phyloP scores from a whole-genome alignment of 2,329 filamentous ascomycete genomes.

The Trichothecium roseum region DNA sequence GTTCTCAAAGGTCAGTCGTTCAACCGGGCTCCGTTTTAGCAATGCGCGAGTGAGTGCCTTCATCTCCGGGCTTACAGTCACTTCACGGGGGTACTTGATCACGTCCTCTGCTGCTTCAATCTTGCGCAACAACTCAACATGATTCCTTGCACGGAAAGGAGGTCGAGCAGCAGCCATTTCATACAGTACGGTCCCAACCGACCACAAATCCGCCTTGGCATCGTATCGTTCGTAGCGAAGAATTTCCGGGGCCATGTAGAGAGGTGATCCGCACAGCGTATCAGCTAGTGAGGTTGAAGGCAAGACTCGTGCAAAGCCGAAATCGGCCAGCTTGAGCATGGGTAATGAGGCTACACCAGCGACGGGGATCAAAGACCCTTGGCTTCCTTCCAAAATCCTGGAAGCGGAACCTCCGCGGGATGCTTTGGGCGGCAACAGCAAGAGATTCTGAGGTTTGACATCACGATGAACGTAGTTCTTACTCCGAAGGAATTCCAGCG shows the following conservation, averaged over 20 bases:
- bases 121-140: constrained; percentile 84
- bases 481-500: constrained; percentile 75
- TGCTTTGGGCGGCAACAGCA: constrained; percentile 72
- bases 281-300: constrained; percentile 88
- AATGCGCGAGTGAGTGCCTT: constrained; percentile 72
- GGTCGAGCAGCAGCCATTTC: constrained; percentile 90
- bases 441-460: constrained; percentile 92
- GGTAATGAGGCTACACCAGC: constrained; percentile 76
- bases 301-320: constrained; percentile 91
- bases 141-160: constrained; percentile 85
- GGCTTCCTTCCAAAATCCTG: constrained; percentile 66
- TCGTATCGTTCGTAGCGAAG: constrained; percentile 95
- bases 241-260: constrained; percentile 99
- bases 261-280: constrained; percentile 87
- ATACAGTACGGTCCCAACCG: constrained; percentile 86
- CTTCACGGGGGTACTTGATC: constrained; percentile 72
- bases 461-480: constrained; percentile 91
- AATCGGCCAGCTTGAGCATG: constrained; percentile 96
- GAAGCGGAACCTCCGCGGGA: constrained; percentile 45
- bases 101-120: constrained; percentile 83
- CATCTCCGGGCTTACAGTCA: constrained; percentile 61
- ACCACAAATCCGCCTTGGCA: constrained; percentile 95
- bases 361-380: constrained; percentile 69
- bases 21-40: constrained; percentile 75
- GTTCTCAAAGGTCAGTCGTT: constrained; percentile 74